A percentile compares a stretch with the other conserved stretches of the same genome.
Evolutionary conservation across 352 stramenopile species (phyloP).

Genomic region (Phytopythium ostracodes): DNA sequence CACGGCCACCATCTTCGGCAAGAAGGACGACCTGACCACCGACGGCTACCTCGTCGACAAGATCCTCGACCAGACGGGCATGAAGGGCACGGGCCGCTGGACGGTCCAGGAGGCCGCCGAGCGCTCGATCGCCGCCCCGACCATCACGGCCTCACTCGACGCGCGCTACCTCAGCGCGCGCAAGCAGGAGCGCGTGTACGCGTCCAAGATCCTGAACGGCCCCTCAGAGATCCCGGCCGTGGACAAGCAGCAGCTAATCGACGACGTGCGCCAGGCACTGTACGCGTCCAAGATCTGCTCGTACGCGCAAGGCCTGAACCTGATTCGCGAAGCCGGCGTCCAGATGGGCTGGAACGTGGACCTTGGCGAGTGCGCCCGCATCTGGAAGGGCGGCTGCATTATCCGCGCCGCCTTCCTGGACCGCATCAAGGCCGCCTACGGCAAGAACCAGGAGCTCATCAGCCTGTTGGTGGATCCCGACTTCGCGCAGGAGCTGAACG

Average conservation of each 20-base stretch:
- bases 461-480: conserved; percentile 97
- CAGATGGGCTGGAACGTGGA: conserved; percentile 97
- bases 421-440: conserved; percentile 96
- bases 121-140: conserved; percentile 93
- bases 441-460: conserved; percentile 88
- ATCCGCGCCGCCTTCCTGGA: conserved; percentile 97
- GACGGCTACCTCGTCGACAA: conserved; percentile 92
- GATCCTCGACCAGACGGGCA: conserved; percentile 99
- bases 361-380: conserved; percentile 95
- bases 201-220: conserved; percentile 92
- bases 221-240: conserved; percentile 90
- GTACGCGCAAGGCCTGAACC: conserved; percentile 96
- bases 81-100: conserved; percentile 98
- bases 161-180: conserved; percentile 94
- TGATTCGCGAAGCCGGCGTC: conserved; percentile 93
- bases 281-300: conserved; percentile 99
- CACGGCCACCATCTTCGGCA: conserved; percentile 95
- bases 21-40: conserved; percentile 94
- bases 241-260: conserved; percentile 94
- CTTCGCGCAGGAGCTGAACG: conserved; percentile 95
- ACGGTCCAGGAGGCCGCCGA: conserved; percentile 96
- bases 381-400: conserved; percentile 99
- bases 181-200: conserved; percentile 95
- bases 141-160: conserved; percentile 97
- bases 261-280: conserved; percentile 95